phyloP scores from a whole-genome alignment of 1,284 basidiomycete genomes.

The Naganishia sp. region DNA sequence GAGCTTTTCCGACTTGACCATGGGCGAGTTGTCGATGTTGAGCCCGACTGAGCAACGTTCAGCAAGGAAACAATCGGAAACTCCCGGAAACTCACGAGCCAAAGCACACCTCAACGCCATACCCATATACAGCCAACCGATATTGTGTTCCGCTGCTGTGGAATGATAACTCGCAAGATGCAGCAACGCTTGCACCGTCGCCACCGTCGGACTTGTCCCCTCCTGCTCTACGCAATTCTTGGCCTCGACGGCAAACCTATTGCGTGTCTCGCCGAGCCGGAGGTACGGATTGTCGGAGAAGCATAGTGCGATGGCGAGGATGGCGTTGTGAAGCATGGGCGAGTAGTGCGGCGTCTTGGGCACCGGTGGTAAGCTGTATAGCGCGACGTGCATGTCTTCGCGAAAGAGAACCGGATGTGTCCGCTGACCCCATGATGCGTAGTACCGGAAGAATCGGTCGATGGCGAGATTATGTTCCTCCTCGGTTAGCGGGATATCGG shows the following conservation, averaged over 20 bases:
- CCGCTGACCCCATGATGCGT: conserved; percentile 41
- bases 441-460: conserved; percentile 40
- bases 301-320: conserved; percentile 63
- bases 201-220: conserved; percentile 62
- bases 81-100: conserved; percentile 36
- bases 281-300: conserved; percentile 63
- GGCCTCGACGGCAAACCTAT: conserved; percentile 60
- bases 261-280: conserved; percentile 57
- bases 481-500: conserved; percentile 35
- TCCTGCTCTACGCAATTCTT: conserved; percentile 63
- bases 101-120: conserved; percentile 37
- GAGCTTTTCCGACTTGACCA: conserved; percentile 37
- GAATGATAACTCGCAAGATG: conserved; percentile 64
- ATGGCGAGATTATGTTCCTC: conserved; percentile 38
- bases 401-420: conserved; percentile 38
- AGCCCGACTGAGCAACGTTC: conserved; percentile 36
- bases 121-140: conserved; percentile 41
- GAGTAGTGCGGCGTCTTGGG: conserved; percentile 65
- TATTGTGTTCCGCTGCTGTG: conserved; percentile 45
- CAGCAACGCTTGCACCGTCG: conserved; percentile 62
- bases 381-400: conserved; percentile 36
- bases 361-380: conserved; percentile 34
- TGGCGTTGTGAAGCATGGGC: conserved; percentile 68
- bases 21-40: conserved; percentile 35
- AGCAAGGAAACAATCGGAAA: conserved; percentile 6